phyloP scores from a whole-genome alignment of 202 grass and related monocot genomes.

The Panicum virgatum region DNA sequence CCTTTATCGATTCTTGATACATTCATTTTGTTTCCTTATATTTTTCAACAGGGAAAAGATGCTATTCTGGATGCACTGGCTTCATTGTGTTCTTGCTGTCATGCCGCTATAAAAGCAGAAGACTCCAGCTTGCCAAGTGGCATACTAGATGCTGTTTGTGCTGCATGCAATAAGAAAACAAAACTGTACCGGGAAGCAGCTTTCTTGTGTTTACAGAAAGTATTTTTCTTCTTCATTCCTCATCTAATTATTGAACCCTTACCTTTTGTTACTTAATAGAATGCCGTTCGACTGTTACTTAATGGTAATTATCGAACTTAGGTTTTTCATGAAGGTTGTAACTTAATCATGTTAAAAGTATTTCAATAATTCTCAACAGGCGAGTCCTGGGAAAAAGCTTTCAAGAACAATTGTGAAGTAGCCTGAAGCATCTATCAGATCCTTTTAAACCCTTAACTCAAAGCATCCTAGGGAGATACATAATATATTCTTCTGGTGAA shows the following conservation, averaged over 20 bases:
- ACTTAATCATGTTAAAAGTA: neutral
- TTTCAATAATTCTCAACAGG: neutral
- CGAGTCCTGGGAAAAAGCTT: neutral
- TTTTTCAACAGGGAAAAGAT: slow-evolving; percentile 76
- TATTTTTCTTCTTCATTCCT: slow-evolving; percentile 56
- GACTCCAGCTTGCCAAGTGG: slow-evolving; percentile 62
- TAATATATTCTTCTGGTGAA: neutral
- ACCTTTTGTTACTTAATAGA: slow-evolving; percentile 3
- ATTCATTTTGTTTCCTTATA: slow-evolving; percentile 29
- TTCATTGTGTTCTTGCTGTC: slow-evolving; percentile 83
- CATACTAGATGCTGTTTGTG: slow-evolving; percentile 66
- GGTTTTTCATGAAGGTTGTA: slow-evolving; percentile 15
- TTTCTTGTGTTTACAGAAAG: slow-evolving; percentile 84
- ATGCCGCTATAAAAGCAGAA: slow-evolving; percentile 66
- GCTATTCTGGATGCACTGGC: slow-evolving; percentile 78
- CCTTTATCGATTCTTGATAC: slow-evolving; percentile 19
- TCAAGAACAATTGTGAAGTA: too few species aligned
- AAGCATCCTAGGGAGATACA: neutral
- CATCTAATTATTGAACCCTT: slow-evolving; percentile 28
- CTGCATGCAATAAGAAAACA: slow-evolving; percentile 77
- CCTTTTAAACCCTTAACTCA: neutral
- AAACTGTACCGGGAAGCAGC: slow-evolving; percentile 89
- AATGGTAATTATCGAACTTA: neutral
- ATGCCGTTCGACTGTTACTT: neutral
- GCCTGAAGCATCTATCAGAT: too few species aligned